Evolutionary conservation across 768 basidiomycete species (phyloP), one percentile per base, ranked within the genome.

Genomic region (Cantharellus anzutake): DNA sequence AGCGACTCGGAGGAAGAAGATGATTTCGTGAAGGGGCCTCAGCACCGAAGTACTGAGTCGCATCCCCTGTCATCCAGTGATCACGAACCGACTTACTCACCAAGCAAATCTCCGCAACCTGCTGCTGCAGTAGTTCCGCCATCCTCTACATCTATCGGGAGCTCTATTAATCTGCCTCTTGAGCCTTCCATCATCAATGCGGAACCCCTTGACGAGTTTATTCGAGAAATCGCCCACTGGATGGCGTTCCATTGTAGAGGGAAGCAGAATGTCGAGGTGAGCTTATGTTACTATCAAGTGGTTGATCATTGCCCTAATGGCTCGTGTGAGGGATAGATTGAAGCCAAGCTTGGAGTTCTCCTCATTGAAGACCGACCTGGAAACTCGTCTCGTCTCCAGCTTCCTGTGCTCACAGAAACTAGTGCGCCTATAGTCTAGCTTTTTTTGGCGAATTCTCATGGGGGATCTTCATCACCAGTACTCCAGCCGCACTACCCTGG

Each of bases 121-220:
- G 44, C 44, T 48, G 11, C 44, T 48, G 29, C 44, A 11, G 11
- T 29, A 48, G 44, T 29, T 50, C 5, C 3, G 51, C 38, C 34
- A 29, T 51, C 51, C 42, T 41, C 59, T 11, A 37, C 60, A 42
- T 40, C 60, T 11, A 35, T 57, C 48, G 56, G 42, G 48, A 41
- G 42, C 14, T 55, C 39, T 39, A 51, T 40, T 20, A 61, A 58
- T 40, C 65, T 61, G 41, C 52, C 67, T 2, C 65, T 72, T 38
- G 68, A 70, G 53, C 70, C 71, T 3, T 87, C 84, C 14, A 88
- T 93, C 63, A 79, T 96, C 38, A 86, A 85, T 58, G 82, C 90
- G 56, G 91, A 93, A 67, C 91, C 91, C 2, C 73, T 89, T 39
- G 92, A 96, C 70, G 92, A 94, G 67, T 92, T 96, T 68, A 90